Evolutionary conservation across 768 basidiomycete genomes (phyloP), one percentile per base, ranked within the genome.

Genomic region (Termitomyces sp.): DNA sequence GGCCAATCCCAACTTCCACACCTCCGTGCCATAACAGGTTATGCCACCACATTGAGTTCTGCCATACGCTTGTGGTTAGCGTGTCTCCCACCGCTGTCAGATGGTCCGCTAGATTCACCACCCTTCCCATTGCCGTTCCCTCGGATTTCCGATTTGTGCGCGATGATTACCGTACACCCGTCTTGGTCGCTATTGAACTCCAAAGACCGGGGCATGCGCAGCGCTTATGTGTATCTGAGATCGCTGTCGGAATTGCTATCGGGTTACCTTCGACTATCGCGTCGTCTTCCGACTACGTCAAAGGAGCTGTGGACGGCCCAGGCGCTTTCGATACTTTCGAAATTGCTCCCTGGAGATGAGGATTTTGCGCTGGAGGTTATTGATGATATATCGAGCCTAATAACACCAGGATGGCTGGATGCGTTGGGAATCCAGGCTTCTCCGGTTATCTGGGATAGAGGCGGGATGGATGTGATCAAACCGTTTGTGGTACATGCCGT

Each of bases 271-370:
- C 75, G 74, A 3, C 73, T 91, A n/a, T 90, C 86, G 2, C 77
- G 79, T 32, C 71, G 77, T 13, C 76, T 86, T 13, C 88, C 90
- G 6, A 80, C 74, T 22, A 80, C 80, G n/a, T 73, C 82, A 4
- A 74, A 79, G 33, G 80, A 85, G 57, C 68, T 87, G 20, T 91
- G 90, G 90, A 74, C 88, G 42, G 84, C 85, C 0, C 88, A 90
- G 63, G 84, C 85, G 2, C 79, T 88, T 38, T 74, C 82, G 0
- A 80, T 90, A 50, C 65, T 91, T 0, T 65, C 74, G 15, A 74
- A 81, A 38, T 75, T 89, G 24, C 75, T 86, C 13, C 90, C 89
- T 0, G 93, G 94, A 13, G 90, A 96, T 64, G 94, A 96, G 69
- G 82, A 82, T 1, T 68, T 75, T 39, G 88, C 83, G 0, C 65